A percentile compares a stretch with the other conserved stretches of the same genome.
phyloP scores from a whole-genome alignment of 768 basidiomycete genomes.

The Boletus tylopilopsis region DNA sequence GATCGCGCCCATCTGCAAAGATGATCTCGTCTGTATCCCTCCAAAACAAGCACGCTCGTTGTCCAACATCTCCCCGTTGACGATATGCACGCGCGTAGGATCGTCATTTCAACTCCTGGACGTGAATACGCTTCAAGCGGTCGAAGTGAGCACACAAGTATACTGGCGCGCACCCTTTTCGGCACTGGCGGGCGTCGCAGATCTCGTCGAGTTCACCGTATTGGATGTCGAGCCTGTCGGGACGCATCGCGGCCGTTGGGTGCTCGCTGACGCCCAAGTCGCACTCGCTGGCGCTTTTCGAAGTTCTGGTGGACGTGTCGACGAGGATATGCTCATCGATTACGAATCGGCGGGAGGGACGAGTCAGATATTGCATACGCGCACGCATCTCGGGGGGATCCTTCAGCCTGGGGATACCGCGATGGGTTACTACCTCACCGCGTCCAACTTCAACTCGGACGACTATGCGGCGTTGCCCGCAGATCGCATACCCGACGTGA shows the following conservation, averaged over 20 bases:
- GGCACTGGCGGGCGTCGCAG: constrained; percentile 73
- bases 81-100: constrained; percentile 87
- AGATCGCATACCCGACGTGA: constrained; percentile 80
- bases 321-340: constrained; percentile 55
- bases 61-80: constrained; percentile 85
- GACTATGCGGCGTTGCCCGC: constrained; percentile 67
- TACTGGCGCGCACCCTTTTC: constrained; percentile 96
- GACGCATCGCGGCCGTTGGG: constrained; percentile 65
- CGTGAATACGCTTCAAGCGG: constrained; percentile 76
- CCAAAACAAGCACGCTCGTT: constrained; percentile 75
- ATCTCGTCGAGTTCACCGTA: constrained; percentile 92
- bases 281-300: constrained; percentile 78
- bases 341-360: constrained; percentile 54
- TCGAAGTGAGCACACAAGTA: constrained; percentile 70
- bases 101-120: constrained; percentile 91
- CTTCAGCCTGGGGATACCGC: constrained; percentile 95
- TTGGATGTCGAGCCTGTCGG: constrained; percentile 89
- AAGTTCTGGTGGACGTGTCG: constrained; percentile 42
- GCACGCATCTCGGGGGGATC: constrained; percentile 91
- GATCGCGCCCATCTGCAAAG: constrained; percentile 95
- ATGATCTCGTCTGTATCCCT: constrained; percentile 92
- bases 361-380: constrained; percentile 89
- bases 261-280: constrained; percentile 88
- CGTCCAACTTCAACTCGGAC: constrained; percentile 91
- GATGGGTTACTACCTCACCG: constrained; percentile 85